Conservation (phyloP, 2,329 filamentous ascomycete genomes). For the Bimuria novae-zelandiae region DNA sequence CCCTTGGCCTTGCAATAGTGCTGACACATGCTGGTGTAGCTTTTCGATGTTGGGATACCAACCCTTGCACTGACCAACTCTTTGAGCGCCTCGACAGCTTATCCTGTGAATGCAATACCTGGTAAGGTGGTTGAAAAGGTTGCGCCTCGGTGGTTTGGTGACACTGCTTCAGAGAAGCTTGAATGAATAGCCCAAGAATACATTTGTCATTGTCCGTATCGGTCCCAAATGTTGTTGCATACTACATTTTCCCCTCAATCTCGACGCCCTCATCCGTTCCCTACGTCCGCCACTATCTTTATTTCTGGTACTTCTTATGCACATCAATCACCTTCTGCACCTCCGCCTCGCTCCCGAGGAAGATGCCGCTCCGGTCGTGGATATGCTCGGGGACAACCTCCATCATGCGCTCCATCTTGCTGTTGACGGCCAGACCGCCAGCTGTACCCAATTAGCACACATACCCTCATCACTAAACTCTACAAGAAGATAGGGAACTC, state of each 20-base stretch:
- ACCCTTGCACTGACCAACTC: too few species aligned
- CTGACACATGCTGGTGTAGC: too few species aligned
- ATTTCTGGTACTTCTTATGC: constrained; percentile 63
- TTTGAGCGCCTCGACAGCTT: too few species aligned
- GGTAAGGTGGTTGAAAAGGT: too few species aligned
- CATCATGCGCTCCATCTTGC: constrained; percentile 88
- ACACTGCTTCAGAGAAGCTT: too few species aligned
- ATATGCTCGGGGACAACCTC: constrained; percentile 88
- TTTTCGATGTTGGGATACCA: too few species aligned
- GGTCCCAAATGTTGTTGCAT: too few species aligned
- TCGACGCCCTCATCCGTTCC: background rate
- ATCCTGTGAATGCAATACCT: too few species aligned
- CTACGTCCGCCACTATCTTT: background rate
- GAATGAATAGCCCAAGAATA: too few species aligned
- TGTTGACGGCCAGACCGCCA: constrained; percentile 89
- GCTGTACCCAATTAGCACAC: constrained; percentile 57
- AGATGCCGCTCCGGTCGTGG: constrained; percentile 94
- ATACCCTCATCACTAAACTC: background rate
- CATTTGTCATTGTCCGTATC: too few species aligned
- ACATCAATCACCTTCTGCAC: constrained; percentile 91
- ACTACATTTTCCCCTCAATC: background rate
- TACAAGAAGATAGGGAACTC: constrained; percentile 44
- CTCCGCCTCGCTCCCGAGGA: constrained; percentile 92
- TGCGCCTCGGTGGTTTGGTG: too few species aligned
- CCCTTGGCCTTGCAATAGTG: too few species aligned